Evolutionary conservation across 208 protist genomes (phyloP), one percentile per base, ranked within the genome.

Genomic region (Crithidia bombi): DNA sequence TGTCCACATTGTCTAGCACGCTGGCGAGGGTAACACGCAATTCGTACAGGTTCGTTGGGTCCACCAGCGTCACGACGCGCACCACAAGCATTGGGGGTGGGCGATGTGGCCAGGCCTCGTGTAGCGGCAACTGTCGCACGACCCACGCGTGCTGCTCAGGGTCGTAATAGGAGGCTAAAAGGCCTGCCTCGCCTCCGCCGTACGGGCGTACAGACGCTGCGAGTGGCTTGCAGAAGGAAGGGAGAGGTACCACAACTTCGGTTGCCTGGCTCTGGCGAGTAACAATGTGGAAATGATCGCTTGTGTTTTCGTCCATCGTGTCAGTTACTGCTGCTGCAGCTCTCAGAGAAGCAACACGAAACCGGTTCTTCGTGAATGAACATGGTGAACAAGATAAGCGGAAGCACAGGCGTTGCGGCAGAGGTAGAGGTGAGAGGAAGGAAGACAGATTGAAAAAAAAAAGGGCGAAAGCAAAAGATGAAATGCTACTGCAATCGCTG

Each of bases 151-250:
- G 78, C 44, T 61, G 56, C 50, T 76, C 76, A 0, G 75, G 75
- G 41, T 88, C 69, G 72, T 82, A 89, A 63, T 85, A 87, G 44
- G 83, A 89, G n/a, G 81, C 70, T 1, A 87, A 41, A 3, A 92
- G 54, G 3, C 77, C 87, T 11, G 81, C 72, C 21, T 69, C 58
- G 11, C 78, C 69, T 10, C 69, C 76, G 6, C 56, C 44, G 21
- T 63, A 56, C 15, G 65, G 58, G 21, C 69, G 65, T 19, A 88
- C 64, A 38, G 64, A 65, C 10, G 66, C 81, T 0, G 73, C 63
- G 1, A 92, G 71, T 1, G 83, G 81, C 52, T 81, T 83, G 41
- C 73, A 70, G 26, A 78, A 75, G 12, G 38, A 21, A 5, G 78
- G 78, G 19, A 88, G 70, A 6, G 46, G 75, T 11, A 89, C 28